Percentiles rank a stretch among this genome's conserved stretches.
phyloP scores from a whole-genome alignment of 23 red algal genomes.

The Agarophyton chilense region DNA sequence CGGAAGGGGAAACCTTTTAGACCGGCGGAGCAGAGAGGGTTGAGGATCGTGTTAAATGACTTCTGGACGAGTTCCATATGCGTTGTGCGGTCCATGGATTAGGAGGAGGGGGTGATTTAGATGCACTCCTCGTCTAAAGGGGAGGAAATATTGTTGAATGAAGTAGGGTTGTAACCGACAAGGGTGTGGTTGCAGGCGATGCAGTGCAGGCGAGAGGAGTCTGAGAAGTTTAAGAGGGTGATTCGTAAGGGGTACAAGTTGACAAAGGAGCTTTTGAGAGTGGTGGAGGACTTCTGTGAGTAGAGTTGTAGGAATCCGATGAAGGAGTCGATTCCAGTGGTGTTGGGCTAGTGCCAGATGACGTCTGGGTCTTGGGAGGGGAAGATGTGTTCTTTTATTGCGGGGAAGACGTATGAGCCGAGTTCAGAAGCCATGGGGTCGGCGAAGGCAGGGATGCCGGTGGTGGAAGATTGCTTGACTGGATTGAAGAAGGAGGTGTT shows the following conservation, averaged over 20 bases:
- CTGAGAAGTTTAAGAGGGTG: not conserved
- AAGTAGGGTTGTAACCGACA: not conserved
- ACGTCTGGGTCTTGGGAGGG: not conserved
- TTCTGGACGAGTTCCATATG: not conserved
- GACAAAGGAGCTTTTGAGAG: not conserved
- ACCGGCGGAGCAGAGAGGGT: not conserved
- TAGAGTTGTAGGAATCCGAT: not conserved
- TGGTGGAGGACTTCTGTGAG: not conserved
- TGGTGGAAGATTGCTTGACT: not conserved
- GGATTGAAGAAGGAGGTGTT: not conserved
- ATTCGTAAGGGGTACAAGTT: not conserved
- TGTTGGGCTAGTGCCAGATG: too few species aligned
- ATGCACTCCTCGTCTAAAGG: not conserved
- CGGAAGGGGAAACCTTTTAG: constrained; percentile 1
- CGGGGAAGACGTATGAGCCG: not conserved
- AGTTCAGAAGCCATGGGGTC: not conserved
- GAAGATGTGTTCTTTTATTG: not conserved
- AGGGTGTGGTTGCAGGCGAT: not conserved
- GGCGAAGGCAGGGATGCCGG: not conserved
- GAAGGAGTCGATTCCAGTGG: constrained; percentile 10
- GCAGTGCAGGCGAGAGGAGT: not conserved
- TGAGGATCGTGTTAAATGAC: not conserved
- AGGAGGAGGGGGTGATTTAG: too few species aligned
- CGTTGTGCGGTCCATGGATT: not conserved
- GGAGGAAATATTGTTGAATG: not conserved